Base-by-base conservation (phyloP, 2,329 filamentous ascomycete species). In the Diplodia corticola region DNA sequence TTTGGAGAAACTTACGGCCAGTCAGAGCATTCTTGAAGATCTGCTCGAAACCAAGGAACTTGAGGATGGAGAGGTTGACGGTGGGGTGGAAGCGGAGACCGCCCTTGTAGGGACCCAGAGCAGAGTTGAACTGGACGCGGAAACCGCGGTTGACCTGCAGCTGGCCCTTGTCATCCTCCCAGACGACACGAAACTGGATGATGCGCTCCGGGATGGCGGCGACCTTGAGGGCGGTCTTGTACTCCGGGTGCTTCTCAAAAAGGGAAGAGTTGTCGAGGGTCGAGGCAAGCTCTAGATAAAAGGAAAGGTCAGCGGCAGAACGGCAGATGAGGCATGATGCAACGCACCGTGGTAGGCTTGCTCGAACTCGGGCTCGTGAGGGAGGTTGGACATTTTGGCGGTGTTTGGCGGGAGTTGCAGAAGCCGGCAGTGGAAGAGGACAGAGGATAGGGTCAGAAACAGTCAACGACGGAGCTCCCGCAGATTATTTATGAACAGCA, bases 11-110 rank as follows among this genome's bases (percentile, higher is more conserved):
- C 91, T 85, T 84, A 93, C 91, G 83, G 77, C 95, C 95, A 69
- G 95, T 98, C 73, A 98, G 84, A 72, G 95, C 95, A 91, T 98
- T 98, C 88, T 98, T 98, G 87, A 98, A 98, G 83, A 94, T 96
- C 84, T 98, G 95, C 88, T 99, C 95, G 76, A 98, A 98, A 71
- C 94, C 95, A 77, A 99, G 87, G 84, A 98, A 98, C 85, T 99
- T 99, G 75, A 99, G 88, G 76, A 87, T 84, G 66, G 83, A 86
- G 64, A 89, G 83, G 78, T 89, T 95, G 80, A 95, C 92, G 12
- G 89, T 89, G 69, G 94, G 95, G 81, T 99, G 95, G 81, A 99
- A 92, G 73, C 95, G 87, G 73, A 98, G 89, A 78, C 95, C 95
- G 71, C 95, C 95, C 88, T 98, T 98, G 90, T 97, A 98, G 63